Conservation (phyloP, 139 green algal species). For the Closterium sp. region DNA sequence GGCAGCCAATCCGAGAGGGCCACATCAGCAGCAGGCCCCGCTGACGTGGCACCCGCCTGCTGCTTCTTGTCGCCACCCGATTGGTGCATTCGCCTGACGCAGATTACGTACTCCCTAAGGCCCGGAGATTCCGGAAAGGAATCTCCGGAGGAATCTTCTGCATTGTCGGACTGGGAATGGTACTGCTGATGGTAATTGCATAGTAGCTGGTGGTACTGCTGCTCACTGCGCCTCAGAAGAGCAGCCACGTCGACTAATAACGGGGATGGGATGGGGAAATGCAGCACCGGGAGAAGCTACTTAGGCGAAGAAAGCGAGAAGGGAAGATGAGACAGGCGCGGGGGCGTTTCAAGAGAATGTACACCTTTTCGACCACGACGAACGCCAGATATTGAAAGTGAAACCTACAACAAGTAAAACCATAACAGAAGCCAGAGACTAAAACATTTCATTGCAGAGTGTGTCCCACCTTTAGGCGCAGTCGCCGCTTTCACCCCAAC, state of each 20-base stretch:
- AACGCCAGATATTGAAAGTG: too few relatives aligned
- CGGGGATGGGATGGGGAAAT: neutral
- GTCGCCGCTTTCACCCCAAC: neutral
- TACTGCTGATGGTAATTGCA: neutral
- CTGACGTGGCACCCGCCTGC: neutral
- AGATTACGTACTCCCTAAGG: constrained; percentile 16
- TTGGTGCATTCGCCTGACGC: neutral
- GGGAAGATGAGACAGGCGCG: neutral
- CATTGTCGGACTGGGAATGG: neutral
- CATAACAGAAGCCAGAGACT: neutral
- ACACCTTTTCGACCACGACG: neutral
- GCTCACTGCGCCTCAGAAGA: neutral
- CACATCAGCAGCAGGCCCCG: neutral
- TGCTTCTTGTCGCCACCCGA: too few relatives aligned
- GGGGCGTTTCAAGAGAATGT: neutral
- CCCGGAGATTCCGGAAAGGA: neutral
- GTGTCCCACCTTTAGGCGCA: neutral
- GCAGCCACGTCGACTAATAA: constrained; percentile 4
- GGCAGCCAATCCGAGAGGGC: constrained; percentile 20
- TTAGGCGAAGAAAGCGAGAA: too few relatives aligned
- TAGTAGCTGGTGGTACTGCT: constrained; percentile 16
- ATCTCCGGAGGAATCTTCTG: neutral
- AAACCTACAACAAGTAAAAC: too few relatives aligned
- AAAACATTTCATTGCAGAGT: neutral
- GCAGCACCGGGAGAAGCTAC: neutral